Evolutionary conservation across 305 asterid genomes (phyloP), one percentile per base, ranked within the genome.

Genomic region (Nicotiana rustica): DNA sequence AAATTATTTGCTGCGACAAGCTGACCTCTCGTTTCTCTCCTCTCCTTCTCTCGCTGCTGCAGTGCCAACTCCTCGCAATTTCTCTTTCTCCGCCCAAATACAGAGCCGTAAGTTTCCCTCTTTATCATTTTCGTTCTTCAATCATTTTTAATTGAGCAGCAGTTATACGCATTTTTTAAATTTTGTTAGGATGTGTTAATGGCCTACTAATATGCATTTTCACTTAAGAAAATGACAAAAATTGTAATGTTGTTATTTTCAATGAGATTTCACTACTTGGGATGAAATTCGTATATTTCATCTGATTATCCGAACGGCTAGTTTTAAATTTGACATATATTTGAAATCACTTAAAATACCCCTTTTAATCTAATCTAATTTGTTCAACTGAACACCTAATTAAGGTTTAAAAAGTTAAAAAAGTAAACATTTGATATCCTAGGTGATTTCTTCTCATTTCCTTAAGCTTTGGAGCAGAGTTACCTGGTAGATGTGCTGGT

Each of bases 1-100:
- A 73, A 73, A 73, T 73, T 25, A 73, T 38, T 73, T 14, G 41
- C 25, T 52, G 12, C 14, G 62, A 36, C 79, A 49, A 73, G 64
- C 64, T 73, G 25, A 21, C 62, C 25, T 73, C 62, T 73, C 70
- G 29, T 25, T 49, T 12, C 5, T 4, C 29, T 49, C 57, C 3
- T 25, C n/a, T 13, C 10, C 17, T 3, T 65, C 44, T 29, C 61
- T 44, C 57, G 18, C 36, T 21, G 19, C 60, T 13, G 79, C 44
- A 49, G 15, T 35, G 60, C 60, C 36, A 25, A 25, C 29, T 44
- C 12, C 36, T 71, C 60, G 60, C 3, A 59, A 14, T 73, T 49
- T 49, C 64, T 21, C 62, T 14, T 6, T 25, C 18, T 14, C 79
- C 79, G 79, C 8, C 9, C 21, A 17, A 49, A 21, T 73, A 49